These are phyloP conservation scores for Kondoa malvinella DNA, from an alignment of 768 basidiomycete genomes.

Conservation along the genomic window DNA sequence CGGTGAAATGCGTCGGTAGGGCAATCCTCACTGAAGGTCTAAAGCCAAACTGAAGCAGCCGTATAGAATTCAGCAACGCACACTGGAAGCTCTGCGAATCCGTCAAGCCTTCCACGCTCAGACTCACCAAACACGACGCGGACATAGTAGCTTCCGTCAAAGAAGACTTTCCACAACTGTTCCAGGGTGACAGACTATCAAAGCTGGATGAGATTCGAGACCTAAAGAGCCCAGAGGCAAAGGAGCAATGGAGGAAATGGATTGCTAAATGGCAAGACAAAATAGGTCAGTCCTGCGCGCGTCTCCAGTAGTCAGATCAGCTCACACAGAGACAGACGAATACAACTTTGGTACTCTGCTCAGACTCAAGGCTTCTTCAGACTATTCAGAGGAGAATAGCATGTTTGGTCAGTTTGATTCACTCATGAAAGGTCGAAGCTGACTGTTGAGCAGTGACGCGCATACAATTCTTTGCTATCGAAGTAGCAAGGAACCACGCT, in stretches of 20 bases:
- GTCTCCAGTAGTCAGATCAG: background rate
- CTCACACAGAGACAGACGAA: background rate
- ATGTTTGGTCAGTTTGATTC: conserved; percentile 55
- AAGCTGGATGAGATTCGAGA: conserved; percentile 65
- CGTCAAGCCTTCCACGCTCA: conserved; percentile 6
- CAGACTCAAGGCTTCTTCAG: conserved; percentile 55
- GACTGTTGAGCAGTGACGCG: conserved; percentile 24
- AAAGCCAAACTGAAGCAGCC: background rate
- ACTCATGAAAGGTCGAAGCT: background rate
- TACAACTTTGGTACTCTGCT: conserved; percentile 91
- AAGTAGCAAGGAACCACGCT: conserved; percentile 81
- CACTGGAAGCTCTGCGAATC: conserved; percentile 14
- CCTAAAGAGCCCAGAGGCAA: conserved; percentile 73
- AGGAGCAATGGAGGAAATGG: conserved; percentile 79
- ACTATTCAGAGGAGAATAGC: conserved; percentile 80
- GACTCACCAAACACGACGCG: conserved; percentile 47
- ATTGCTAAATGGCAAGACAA: conserved; percentile 26
- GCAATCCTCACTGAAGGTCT: background rate
- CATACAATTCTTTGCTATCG: conserved; percentile 73
- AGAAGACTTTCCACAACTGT: conserved; percentile 61
- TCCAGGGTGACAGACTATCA: conserved; percentile 35
- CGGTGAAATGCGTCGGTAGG: background rate
- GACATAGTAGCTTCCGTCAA: conserved; percentile 69
- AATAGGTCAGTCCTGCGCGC: background rate
- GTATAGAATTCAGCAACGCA: background rate